Base-by-base conservation (phyloP, 306 rosid genomes). In the Gillenia trifoliata region DNA sequence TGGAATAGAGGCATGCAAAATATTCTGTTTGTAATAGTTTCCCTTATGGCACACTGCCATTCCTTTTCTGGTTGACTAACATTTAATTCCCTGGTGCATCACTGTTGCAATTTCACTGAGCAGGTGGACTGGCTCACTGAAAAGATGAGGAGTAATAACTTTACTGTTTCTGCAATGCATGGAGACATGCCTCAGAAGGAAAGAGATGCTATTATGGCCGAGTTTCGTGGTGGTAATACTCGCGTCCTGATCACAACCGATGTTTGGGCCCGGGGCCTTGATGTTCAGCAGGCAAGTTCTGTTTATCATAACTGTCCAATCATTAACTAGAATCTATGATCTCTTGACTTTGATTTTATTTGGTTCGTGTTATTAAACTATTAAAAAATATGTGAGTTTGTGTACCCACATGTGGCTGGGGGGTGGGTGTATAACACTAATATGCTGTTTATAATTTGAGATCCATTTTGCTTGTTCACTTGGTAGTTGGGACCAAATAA, bases 111-210 rank as follows among this genome's bases (percentile, higher is more conserved):
- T 76, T 50, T 40, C 20, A 19, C 68, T 84, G 79, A 64, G 61
- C 85, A 90, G 99, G 99, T 94, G 76, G 99, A 94, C 77, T 94
- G 99, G 99, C 84, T 94, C 64, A 91, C 96, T 6, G 99, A 94
- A 76, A 94, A 92, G 81, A 94, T 94, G 99, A 97, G 99, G 13
- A 88, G 81, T 83, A 85, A 94, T 71, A 94, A 94, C 85, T 94
- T 94, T 75, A 94, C 99, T 0, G 96, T 94, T 52, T 94, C 99
- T 68, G 77, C 97, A 33, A 94, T 94, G 99, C 99, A 94, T 55
- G 99, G 99, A 22, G 99, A 94, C 84, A 94, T 94, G 97, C 99
- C 99, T 68, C 99, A 94, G 76, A 94, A 71, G 78, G 99, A 94
- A 80, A 84, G 99, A 85, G 99, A 94, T 74, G 97, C 96, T 57